Evolutionary conservation across 2,329 filamentous ascomycete genomes (phyloP).

Genomic region (Apiospora saccharicola): DNA sequence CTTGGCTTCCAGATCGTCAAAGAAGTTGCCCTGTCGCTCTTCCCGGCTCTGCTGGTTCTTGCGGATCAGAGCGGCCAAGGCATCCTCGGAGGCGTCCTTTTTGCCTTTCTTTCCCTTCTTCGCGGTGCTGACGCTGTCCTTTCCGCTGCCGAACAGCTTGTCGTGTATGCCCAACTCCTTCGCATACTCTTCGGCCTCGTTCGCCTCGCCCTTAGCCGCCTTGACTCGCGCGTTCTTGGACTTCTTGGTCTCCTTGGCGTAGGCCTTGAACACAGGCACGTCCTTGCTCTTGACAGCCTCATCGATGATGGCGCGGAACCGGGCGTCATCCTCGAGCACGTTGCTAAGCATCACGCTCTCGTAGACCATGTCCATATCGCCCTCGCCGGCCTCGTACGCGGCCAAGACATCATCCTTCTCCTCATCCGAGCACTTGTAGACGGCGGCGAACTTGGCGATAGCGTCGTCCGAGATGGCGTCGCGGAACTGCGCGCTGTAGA

Average conservation of each 20-base stretch:
- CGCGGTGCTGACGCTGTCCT: slow-evolving; percentile 27
- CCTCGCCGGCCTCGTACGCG: slow-evolving; percentile 76
- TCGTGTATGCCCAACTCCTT: slow-evolving; percentile 79
- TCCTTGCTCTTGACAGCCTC: slow-evolving; percentile 76
- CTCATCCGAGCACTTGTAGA: slow-evolving; percentile 88
- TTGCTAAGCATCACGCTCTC: slow-evolving; percentile 87
- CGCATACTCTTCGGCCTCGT: slow-evolving; percentile 77
- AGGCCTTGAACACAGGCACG: slow-evolving; percentile 71
- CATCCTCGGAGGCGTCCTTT: slow-evolving; percentile 53
- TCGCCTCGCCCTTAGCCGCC: slow-evolving; percentile 70
- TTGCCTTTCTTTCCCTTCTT: slow-evolving; percentile 57
- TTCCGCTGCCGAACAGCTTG: slow-evolving; percentile 62
- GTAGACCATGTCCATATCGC: slow-evolving; percentile 80
- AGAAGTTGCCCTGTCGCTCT: slow-evolving; percentile 75
- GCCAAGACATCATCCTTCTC: slow-evolving; percentile 80
- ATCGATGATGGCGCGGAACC: slow-evolving; percentile 84
- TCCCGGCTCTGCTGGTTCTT: slow-evolving; percentile 71
- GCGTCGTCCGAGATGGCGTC: slow-evolving; percentile 77
- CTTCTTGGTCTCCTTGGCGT: slow-evolving; percentile 75
- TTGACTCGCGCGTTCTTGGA: slow-evolving; percentile 66
- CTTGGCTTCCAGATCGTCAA: slow-evolving; percentile 74
- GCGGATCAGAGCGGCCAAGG: slow-evolving; percentile 77
- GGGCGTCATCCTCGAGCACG: slow-evolving; percentile 81
- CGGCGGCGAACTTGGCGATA: slow-evolving; percentile 76
- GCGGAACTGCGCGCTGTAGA: slow-evolving; percentile 84